These are phyloP conservation scores for Trypethelium eluteriae DNA, from an alignment of 495 filamentous ascomycete species.

Conservation along the genomic window DNA sequence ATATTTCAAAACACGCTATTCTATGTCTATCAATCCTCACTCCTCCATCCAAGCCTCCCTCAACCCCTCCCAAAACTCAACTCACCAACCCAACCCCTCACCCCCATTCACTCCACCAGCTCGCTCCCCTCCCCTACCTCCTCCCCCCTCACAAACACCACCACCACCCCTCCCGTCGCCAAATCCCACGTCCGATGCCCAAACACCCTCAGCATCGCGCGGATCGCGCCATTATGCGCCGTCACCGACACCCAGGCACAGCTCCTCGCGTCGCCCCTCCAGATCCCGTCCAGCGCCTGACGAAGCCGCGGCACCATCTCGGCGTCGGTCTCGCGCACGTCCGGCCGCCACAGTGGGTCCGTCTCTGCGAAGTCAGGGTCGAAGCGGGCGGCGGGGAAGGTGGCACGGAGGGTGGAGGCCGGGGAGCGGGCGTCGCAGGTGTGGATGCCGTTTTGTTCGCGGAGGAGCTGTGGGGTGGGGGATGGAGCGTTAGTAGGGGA, in stretches of 20 bases:
- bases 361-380: constrained; percentile 24
- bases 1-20: not conserved
- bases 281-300: constrained; percentile 22
- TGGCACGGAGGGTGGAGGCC: constrained; percentile 11
- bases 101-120: not conserved
- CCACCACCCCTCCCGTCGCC: constrained; percentile 33
- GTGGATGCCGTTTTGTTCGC: constrained; percentile 26
- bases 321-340: constrained; percentile 19
- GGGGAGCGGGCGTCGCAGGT: constrained; percentile 24
- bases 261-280: constrained; percentile 13
- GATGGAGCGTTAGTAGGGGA: no score
- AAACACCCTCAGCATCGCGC: constrained; percentile 27
- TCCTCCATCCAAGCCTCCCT: not conserved
- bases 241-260: constrained; percentile 29
- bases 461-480: constrained; percentile 13
- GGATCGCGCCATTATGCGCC: constrained; percentile 34
- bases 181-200: constrained; percentile 31
- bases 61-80: not conserved
- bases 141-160: constrained; percentile 34
- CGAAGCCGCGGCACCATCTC: constrained; percentile 19
- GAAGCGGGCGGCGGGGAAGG: constrained; percentile 16
- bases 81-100: not conserved
- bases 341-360: constrained; percentile 24
- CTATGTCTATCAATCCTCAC: not conserved
- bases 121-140: constrained; percentile 20